Evolutionary conservation across 2,329 filamentous ascomycete species (phyloP).

Genomic region (Trichoderma gracile): DNA sequence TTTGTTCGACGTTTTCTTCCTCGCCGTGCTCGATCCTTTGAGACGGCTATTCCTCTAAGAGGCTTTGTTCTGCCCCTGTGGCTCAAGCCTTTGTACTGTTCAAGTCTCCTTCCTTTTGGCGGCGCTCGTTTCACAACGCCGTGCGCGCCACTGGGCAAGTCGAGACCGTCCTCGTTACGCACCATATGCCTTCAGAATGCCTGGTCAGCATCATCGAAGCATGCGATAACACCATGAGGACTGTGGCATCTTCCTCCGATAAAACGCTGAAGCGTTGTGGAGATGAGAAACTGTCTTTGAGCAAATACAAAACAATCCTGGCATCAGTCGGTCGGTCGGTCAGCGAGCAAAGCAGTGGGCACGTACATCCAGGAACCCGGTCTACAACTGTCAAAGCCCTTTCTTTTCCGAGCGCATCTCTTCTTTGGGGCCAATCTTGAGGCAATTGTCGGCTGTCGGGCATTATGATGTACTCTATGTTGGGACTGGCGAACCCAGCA

Average conservation of each 20-base stretch:
- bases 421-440: not conserved
- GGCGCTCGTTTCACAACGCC: constrained; percentile 6
- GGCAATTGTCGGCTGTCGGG: not conserved
- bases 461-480: not conserved
- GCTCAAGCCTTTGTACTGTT: constrained; percentile 12
- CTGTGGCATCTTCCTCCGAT: constrained; percentile 28
- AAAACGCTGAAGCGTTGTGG: constrained; percentile 17
- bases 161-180: constrained; percentile 59
- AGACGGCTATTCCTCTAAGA: constrained; percentile 29
- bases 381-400: not conserved
- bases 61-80: constrained; percentile 8
- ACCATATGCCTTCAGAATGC: constrained; percentile 44
- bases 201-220: constrained; percentile 53
- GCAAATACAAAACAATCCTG: constrained; percentile 22
- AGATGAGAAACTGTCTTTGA: constrained; percentile 15
- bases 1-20: constrained; percentile 63
- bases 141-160: constrained; percentile 49
- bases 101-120: constrained; percentile 23
- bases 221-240: constrained; percentile 34
- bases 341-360: constrained; percentile 58
- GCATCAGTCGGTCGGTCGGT: constrained; percentile 30
- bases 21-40: constrained; percentile 42
- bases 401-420: constrained; percentile 1
- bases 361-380: constrained; percentile 30
- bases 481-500: not conserved